Evolutionary conservation across 2,329 filamentous ascomycete genomes (phyloP).

Genomic region (Conoideocrella luteorostrata): DNA sequence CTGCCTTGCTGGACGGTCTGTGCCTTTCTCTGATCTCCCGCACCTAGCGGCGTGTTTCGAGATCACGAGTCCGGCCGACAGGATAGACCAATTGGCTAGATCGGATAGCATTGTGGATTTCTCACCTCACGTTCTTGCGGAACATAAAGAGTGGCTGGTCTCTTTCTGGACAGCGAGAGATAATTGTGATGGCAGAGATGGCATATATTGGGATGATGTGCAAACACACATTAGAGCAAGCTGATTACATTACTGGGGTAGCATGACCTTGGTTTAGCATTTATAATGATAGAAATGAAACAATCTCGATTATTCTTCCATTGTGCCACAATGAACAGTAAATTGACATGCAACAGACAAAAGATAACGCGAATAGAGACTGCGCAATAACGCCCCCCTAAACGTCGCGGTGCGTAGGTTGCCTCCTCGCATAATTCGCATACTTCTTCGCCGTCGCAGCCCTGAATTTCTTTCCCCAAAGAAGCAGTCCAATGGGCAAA

Average conservation of each 20-base stretch:
- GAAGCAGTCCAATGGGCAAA: slow-evolving; percentile 7
- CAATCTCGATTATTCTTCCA: too few relatives aligned
- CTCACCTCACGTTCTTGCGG: slow-evolving; percentile 5
- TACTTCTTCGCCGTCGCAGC: slow-evolving; percentile 9
- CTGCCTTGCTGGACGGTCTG: slow-evolving; percentile 4
- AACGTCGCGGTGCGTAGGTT: slow-evolving; percentile 10
- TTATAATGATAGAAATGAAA: background rate
- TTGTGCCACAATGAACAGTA: too few relatives aligned
- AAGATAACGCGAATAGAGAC: too few relatives aligned
- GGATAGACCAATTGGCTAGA: slow-evolving; percentile 1
- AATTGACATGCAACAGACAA: too few relatives aligned
- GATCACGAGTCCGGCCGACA: background rate
- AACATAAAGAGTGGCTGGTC: slow-evolving; percentile 6
- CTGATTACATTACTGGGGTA: too few relatives aligned
- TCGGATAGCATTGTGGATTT: slow-evolving; percentile 8
- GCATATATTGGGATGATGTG: slow-evolving; percentile 8
- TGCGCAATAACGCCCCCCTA: too few relatives aligned
- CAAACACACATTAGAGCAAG: slow-evolving; percentile 1
- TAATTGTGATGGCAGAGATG: background rate
- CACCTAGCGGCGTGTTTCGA: slow-evolving; percentile 10
- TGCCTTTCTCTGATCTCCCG: slow-evolving; percentile 9
- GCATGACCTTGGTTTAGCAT: too few relatives aligned
- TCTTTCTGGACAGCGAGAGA: slow-evolving; percentile 8
- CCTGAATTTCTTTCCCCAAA: slow-evolving; percentile 12
- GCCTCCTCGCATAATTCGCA: slow-evolving; percentile 1